Percentiles rank a stretch among this genome's conserved stretches.
Conservation (phyloP, 225 moss, liverwort and hornwort species). For the Physcomitrium patens region DNA sequence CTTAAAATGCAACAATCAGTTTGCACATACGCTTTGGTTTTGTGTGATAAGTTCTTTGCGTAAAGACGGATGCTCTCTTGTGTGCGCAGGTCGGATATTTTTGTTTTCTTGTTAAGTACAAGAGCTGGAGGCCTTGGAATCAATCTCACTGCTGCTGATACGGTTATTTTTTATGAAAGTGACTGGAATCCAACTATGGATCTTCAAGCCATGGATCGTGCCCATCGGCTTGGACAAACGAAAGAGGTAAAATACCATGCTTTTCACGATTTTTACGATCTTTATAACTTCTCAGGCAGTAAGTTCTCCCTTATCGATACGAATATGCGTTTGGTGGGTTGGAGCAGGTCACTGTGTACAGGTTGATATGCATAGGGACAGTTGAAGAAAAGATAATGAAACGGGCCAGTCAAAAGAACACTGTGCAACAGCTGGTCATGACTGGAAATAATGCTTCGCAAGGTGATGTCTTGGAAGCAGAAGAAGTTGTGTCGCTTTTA, state of each 20-base stretch:
- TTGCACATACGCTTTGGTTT: too few relatives aligned
- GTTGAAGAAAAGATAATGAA: constrained; percentile 96
- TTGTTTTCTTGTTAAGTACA: constrained; percentile 89
- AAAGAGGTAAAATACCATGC: constrained; percentile 62
- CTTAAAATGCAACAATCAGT: too few relatives aligned
- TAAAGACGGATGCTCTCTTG: background rate
- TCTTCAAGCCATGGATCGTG: constrained; percentile 95
- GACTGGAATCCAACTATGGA: constrained; percentile 99
- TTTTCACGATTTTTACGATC: background rate
- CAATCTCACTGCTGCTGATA: constrained; percentile 90
- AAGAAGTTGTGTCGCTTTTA: constrained; percentile 84
- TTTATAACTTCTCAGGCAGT: background rate
- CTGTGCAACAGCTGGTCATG: constrained; percentile 92
- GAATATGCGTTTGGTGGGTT: constrained; percentile 19
- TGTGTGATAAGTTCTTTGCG: too few relatives aligned
- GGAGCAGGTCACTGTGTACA: constrained; percentile 87
- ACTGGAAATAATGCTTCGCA: constrained; percentile 82
- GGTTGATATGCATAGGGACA: constrained; percentile 93
- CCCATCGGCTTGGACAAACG: constrained; percentile 94
- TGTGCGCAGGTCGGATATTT: constrained; percentile 77
- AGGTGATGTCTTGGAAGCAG: constrained; percentile 92
- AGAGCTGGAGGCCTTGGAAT: constrained; percentile 94
- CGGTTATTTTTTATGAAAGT: constrained; percentile 90
- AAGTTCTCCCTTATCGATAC: background rate
- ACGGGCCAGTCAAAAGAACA: constrained; percentile 91